Evolutionary conservation across 129 eudicot genomes (phyloP).

Genomic region (Kitagawia praeruptora): DNA sequence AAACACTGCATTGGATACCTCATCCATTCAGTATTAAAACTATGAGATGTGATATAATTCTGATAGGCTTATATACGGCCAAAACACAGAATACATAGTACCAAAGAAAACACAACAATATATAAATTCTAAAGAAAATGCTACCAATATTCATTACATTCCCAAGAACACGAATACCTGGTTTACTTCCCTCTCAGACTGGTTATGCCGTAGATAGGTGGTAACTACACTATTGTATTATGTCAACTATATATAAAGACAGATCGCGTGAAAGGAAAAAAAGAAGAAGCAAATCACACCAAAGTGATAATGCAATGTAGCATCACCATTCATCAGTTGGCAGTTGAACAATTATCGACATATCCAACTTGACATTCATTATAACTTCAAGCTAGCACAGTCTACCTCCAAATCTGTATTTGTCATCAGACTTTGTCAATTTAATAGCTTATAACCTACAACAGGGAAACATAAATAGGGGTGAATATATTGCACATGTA

Average conservation of each 20-base stretch:
- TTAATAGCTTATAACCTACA: not conserved
- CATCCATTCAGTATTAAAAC: not conserved
- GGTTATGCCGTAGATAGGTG: slow-evolving; percentile 4
- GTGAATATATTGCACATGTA: not conserved
- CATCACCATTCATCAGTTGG: slow-evolving; percentile 3
- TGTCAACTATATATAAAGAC: not conserved
- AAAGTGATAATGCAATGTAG: not conserved
- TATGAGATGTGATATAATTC: not conserved
- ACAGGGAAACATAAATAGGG: not conserved
- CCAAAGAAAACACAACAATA: not conserved
- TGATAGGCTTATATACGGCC: not conserved
- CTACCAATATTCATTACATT: not conserved
- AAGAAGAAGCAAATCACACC: not conserved
- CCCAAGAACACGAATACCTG: not conserved
- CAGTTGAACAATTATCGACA: not conserved
- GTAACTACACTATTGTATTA: not conserved
- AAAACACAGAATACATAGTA: not conserved
- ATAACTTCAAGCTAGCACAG: not conserved
- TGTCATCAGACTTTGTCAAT: not conserved
- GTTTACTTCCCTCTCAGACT: not conserved
- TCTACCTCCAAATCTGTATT: not conserved
- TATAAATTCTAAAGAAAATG: not conserved
- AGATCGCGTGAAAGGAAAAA: not conserved
- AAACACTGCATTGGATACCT: not conserved
- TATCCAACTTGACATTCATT: not conserved